These are phyloP conservation scores for Hypoxylon sp. DNA, from an alignment of 2,329 filamentous ascomycete genomes.

Conservation along the genomic window DNA sequence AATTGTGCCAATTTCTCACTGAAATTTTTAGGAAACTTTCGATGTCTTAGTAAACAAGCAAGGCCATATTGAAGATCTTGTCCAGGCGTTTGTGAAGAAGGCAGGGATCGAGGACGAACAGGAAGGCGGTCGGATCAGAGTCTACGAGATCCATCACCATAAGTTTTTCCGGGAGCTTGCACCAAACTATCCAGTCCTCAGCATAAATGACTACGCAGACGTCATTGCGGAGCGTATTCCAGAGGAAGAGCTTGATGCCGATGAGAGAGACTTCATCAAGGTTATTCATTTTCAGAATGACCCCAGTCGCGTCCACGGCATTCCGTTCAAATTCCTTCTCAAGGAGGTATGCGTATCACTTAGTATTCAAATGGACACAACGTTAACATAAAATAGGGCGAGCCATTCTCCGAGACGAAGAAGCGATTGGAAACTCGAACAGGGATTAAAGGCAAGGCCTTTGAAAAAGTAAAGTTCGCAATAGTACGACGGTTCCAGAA, in stretches of 20 bases:
- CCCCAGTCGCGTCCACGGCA: slow-evolving; percentile 83
- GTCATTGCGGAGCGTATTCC: slow-evolving; percentile 87
- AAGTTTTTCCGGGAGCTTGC: slow-evolving; percentile 86
- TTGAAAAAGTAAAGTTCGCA: slow-evolving; percentile 98
- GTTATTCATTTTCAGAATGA: slow-evolving; percentile 96
- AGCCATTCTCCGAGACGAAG: slow-evolving; percentile 91
- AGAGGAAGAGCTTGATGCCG: slow-evolving; percentile 75
- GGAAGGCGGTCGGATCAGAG: slow-evolving; percentile 77
- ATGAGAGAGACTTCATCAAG: slow-evolving; percentile 74
- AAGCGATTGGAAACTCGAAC: slow-evolving; percentile 93
- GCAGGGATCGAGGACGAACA: slow-evolving; percentile 81
- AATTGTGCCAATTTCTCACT: slow-evolving; percentile 46
- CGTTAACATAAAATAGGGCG: slow-evolving; percentile 68
- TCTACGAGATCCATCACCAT: slow-evolving; percentile 86
- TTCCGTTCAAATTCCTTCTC: slow-evolving; percentile 91
- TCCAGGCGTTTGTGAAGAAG: slow-evolving; percentile 84
- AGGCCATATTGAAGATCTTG: slow-evolving; percentile 83
- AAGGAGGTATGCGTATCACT: slow-evolving; percentile 73
- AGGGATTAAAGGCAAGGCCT: slow-evolving; percentile 96
- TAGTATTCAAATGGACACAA: neutral
- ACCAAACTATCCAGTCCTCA: slow-evolving; percentile 79
- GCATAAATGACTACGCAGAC: slow-evolving; percentile 87
- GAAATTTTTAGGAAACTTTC: slow-evolving; percentile 73
- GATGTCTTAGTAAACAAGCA: slow-evolving; percentile 92
- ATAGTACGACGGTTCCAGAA: slow-evolving; percentile 79